phyloP scores from a whole-genome alignment of 140 eudicot species.

The Bidens hawaiensis region DNA sequence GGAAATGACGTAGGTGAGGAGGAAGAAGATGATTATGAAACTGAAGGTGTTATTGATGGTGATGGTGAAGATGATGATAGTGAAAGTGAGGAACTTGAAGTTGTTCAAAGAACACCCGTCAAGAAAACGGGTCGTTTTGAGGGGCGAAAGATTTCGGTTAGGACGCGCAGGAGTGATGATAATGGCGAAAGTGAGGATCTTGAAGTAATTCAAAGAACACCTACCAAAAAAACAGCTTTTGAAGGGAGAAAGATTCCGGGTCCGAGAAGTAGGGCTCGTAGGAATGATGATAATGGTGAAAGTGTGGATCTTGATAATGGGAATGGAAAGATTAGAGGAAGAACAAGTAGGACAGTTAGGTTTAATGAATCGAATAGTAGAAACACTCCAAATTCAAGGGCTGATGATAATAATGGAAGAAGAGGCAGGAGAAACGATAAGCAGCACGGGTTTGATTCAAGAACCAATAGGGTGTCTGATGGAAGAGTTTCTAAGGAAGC shows the following conservation, averaged over 20 bases:
- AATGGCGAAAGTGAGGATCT: too few species aligned
- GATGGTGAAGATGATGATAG: conserved; percentile 4
- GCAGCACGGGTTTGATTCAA: not conserved
- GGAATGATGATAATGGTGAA: conserved; percentile 12
- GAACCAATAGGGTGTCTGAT: conserved; percentile 13
- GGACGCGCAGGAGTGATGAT: not conserved
- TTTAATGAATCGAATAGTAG: conserved; percentile 21
- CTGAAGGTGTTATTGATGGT: conserved; percentile 9
- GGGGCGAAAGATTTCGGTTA: conserved; percentile 12
- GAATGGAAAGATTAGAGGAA: conserved; percentile 5
- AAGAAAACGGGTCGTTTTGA: conserved; percentile 17
- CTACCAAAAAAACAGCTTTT: not conserved
- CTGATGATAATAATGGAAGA: conserved; percentile 25
- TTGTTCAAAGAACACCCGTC: conserved; percentile 19
- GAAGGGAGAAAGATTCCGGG: conserved; percentile 21
- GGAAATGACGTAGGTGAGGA: conserved; percentile 39
- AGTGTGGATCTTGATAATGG: conserved; percentile 13
- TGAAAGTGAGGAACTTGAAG: conserved; percentile 20
- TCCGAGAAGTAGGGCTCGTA: conserved; percentile 1
- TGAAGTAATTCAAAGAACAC: too few species aligned
- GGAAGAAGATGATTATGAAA: not conserved
- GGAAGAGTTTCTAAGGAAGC: conserved; percentile 16
- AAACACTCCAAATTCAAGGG: conserved; percentile 29
- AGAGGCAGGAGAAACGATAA: conserved; percentile 20
- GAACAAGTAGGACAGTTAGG: conserved; percentile 6